Evolutionary conservation across 257 asterid genomes (phyloP).

Genomic region (Nicotiana noctiflora): DNA sequence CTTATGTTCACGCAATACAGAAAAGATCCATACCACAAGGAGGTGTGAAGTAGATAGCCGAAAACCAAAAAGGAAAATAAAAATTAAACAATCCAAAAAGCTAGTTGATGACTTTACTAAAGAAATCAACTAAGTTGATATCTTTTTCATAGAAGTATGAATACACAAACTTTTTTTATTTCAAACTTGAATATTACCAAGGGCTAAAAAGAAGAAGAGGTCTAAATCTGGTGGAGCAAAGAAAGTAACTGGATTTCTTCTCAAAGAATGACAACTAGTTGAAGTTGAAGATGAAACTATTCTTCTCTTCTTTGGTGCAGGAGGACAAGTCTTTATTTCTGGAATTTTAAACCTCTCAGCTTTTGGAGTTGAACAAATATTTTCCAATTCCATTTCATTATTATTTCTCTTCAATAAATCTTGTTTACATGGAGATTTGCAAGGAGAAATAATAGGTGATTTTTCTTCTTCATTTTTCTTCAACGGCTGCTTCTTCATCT

Average conservation of each 20-base stretch:
- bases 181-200: conserved; percentile 50
- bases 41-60: too few species aligned
- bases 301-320: conserved; percentile 68
- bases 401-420: conserved; percentile 1
- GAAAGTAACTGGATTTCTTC: conserved; percentile 36
- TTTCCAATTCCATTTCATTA: conserved; percentile 1
- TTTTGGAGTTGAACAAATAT: conserved; percentile 56
- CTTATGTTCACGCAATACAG: rapidly evolving
- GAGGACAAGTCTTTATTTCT: conserved; percentile 66
- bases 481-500: conserved; percentile 21
- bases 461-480: conserved; percentile 17
- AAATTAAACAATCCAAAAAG: background rate
- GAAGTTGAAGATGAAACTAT: conserved; percentile 3
- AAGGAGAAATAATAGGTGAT: conserved; percentile 5
- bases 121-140: background rate
- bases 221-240: conserved; percentile 71
- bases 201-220: conserved; percentile 51
- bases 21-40: too few species aligned
- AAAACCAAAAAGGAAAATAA: too few species aligned
- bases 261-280: conserved; percentile 21
- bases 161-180: background rate
- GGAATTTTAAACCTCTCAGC: conserved; percentile 55
- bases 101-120: background rate
- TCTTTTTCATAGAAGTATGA: conserved; percentile 1
- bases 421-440: conserved; percentile 19